Evolutionary conservation across 441 rosid genomes (phyloP).

Genomic region (Flueggea neowawraea): DNA sequence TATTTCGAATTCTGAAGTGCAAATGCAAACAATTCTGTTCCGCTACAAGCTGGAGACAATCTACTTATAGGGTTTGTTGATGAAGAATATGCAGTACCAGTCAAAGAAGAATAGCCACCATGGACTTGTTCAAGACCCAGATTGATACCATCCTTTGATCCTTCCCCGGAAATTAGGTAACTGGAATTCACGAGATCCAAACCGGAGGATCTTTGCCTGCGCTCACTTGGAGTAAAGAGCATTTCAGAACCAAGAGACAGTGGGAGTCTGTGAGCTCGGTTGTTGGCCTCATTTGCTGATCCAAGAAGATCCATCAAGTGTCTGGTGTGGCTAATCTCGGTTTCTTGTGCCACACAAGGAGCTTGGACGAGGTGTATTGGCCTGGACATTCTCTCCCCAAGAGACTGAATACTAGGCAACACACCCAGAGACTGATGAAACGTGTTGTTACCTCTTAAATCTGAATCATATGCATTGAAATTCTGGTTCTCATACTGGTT

Average conservation of each 20-base stretch:
- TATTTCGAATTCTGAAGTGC: constrained; percentile 50
- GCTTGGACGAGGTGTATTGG: constrained; percentile 23
- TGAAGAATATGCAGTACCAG: constrained; percentile 28
- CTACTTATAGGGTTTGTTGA: constrained; percentile 28
- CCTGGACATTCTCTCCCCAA: constrained; percentile 45
- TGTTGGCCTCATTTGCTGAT: constrained; percentile 36
- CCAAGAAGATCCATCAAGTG: constrained; percentile 64
- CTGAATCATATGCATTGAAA: constrained; percentile 32
- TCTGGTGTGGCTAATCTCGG: constrained; percentile 49
- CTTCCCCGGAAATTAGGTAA: constrained; percentile 29
- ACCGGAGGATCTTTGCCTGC: constrained; percentile 31
- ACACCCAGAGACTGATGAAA: constrained; percentile 38
- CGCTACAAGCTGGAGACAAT: constrained; percentile 9
- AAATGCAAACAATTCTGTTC: constrained; percentile 25
- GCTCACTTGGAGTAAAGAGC: constrained; percentile 31
- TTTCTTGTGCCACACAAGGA: constrained; percentile 14
- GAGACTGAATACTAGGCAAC: constrained; percentile 42
- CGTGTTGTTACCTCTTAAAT: constrained; percentile 25
- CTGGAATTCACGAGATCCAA: constrained; percentile 24
- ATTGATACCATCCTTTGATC: constrained; percentile 32
- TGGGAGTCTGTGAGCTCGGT: constrained; percentile 45
- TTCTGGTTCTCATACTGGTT: constrained; percentile 38
- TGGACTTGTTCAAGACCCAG: constrained; percentile 25
- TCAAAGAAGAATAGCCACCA: constrained; percentile 22
- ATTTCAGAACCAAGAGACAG: constrained; percentile 56